Conservation (phyloP, 768 basidiomycete genomes). For the Boletus pseudo-olivaceus region DNA sequence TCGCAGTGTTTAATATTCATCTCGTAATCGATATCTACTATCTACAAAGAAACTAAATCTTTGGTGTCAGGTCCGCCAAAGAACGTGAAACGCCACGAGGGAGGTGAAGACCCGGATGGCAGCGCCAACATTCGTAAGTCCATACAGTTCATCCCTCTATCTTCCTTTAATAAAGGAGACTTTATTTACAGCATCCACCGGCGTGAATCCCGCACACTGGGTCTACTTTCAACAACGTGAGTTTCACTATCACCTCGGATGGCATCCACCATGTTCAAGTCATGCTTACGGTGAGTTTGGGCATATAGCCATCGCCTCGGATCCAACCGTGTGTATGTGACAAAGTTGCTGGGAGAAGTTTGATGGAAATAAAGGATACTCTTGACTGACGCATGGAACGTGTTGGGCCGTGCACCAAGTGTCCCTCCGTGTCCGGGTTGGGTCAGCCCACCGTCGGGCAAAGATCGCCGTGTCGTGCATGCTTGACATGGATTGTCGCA, state of each 20-base stretch:
- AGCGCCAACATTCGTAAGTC: slow-evolving; percentile 45
- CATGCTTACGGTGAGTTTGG: slow-evolving; percentile 5
- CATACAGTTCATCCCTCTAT: neutral
- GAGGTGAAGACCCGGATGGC: slow-evolving; percentile 46
- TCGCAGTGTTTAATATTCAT: neutral
- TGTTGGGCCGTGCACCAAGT: neutral
- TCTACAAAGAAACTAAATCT: slow-evolving; percentile 1
- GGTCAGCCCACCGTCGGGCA: neutral
- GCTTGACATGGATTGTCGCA: neutral
- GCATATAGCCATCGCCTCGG: slow-evolving; percentile 28
- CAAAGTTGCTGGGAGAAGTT: neutral
- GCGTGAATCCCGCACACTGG: slow-evolving; percentile 45
- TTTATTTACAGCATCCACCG: slow-evolving; percentile 38
- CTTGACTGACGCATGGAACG: neutral
- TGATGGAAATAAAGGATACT: neutral
- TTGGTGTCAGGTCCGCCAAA: slow-evolving; percentile 24
- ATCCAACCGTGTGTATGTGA: slow-evolving; percentile 32
- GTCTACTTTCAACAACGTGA: slow-evolving; percentile 46
- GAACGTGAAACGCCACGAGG: slow-evolving; percentile 40
- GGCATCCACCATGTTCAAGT: neutral
- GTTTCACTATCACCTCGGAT: slow-evolving; percentile 5
- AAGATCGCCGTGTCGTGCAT: neutral
- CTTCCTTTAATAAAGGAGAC: neutral
- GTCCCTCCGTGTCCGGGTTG: neutral
- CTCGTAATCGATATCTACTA: neutral